phyloP scores from a whole-genome alignment of 202 grass and related monocot genomes.

The Digitaria exilis region DNA sequence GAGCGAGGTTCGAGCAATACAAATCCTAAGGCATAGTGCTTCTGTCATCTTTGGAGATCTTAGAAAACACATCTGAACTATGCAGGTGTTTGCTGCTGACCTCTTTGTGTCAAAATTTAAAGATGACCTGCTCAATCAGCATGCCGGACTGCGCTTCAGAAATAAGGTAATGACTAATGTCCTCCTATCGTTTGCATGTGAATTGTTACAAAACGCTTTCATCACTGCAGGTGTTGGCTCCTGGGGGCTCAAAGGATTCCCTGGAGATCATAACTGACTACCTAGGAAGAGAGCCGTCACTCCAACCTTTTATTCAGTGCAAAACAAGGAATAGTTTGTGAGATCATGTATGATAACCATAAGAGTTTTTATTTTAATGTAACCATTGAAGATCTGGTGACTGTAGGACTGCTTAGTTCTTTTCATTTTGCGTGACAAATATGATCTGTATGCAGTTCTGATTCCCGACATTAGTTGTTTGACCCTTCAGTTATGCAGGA shows the following conservation, averaged over 20 bases:
- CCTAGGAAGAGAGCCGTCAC: slow-evolving; percentile 75
- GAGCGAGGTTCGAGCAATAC: slow-evolving; percentile 74
- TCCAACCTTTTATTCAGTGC: slow-evolving; percentile 72
- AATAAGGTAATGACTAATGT: slow-evolving; percentile 69
- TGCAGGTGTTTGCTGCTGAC: slow-evolving; percentile 84
- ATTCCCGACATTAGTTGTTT: not conserved
- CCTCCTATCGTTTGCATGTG: not conserved
- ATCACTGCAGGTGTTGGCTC: slow-evolving; percentile 70
- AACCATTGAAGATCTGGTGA: not conserved
- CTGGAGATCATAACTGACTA: slow-evolving; percentile 83
- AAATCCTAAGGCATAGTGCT: slow-evolving; percentile 34
- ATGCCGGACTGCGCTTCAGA: slow-evolving; percentile 84
- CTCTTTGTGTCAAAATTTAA: slow-evolving; percentile 91
- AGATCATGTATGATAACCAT: slow-evolving; percentile 21
- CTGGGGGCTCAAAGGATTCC: slow-evolving; percentile 71
- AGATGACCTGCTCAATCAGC: slow-evolving; percentile 92
- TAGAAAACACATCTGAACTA: slow-evolving; percentile 19
- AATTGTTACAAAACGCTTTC: not conserved
- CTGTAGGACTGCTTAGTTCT: not conserved
- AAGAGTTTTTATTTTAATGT: not conserved
- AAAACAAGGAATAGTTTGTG: slow-evolving; percentile 62
- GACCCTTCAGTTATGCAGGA: slow-evolving; percentile 7
- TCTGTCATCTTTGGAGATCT: slow-evolving; percentile 20
- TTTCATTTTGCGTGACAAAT: not conserved
- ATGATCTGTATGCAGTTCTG: slow-evolving; percentile 18